Conservation (phyloP, 495 filamentous ascomycete species). For the Aspergillus steynii region DNA sequence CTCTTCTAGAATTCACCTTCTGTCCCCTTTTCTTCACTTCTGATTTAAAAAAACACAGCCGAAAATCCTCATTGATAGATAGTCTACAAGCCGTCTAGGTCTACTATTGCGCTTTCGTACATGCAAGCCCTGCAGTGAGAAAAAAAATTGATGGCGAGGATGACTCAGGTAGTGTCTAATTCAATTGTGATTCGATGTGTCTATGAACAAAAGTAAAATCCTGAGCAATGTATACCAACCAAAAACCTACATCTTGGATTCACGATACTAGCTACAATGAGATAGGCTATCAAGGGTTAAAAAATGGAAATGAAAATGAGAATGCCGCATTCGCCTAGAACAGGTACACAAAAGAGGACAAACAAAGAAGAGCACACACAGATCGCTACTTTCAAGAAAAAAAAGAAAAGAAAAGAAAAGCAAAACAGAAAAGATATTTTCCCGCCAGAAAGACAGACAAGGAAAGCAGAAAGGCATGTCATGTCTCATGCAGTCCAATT, state of each 20-base stretch:
- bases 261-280: neutral
- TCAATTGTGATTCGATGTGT: neutral
- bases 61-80: neutral
- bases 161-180: neutral
- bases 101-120: too few relatives aligned
- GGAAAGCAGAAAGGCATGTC: neutral
- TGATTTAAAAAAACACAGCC: neutral
- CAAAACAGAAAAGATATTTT: neutral
- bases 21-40: neutral
- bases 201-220: neutral
- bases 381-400: neutral
- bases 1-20: neutral
- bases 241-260: neutral
- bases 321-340: constrained; percentile 18
- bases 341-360: neutral
- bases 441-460: neutral
- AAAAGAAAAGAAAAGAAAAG: neutral
- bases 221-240: neutral
- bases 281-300: constrained; percentile 2
- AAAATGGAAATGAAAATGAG: constrained; percentile 8
- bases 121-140: neutral
- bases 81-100: too few relatives aligned
- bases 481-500: neutral
- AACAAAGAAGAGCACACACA: neutral
- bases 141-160: neutral